A percentile compares a stretch with the other conserved stretches of the same genome.
Conservation (phyloP, 2,329 filamentous ascomycete species). For the Colletotrichum graminicola region DNA sequence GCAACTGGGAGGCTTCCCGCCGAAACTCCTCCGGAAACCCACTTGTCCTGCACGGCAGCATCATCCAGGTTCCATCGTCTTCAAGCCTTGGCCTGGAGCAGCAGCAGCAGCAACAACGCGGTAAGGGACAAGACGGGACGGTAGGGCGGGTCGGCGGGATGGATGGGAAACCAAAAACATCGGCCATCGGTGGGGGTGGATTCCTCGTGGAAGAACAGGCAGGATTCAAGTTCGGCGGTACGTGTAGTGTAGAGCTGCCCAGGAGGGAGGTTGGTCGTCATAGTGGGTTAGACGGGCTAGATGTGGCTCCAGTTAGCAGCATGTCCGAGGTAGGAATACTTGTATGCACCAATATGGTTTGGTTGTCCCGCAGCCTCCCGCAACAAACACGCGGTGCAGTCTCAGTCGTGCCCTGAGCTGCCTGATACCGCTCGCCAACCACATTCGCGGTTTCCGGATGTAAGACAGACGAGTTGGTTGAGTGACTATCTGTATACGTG, state of each 20-base stretch:
- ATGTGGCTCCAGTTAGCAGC: conserved; percentile 28
- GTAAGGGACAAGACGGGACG: conserved; percentile 3
- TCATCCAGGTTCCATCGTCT: conserved; percentile 26
- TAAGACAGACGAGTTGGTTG: background rate
- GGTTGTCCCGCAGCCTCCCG: background rate
- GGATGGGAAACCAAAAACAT: background rate
- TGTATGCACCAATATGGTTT: background rate
- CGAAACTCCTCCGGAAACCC: background rate
- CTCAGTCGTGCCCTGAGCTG: background rate
- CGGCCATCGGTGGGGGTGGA: background rate
- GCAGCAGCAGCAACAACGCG: background rate
- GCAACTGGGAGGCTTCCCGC: background rate
- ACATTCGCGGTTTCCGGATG: background rate
- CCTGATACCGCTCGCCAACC: background rate
- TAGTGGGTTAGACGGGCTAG: conserved; percentile 26
- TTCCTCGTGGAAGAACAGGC: conserved; percentile 1
- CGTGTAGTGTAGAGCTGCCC: conserved; percentile 30
- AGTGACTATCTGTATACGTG: no score
- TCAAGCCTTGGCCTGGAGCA: background rate
- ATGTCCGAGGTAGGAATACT: background rate
- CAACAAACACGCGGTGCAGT: background rate
- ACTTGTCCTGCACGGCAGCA: conserved; percentile 28
- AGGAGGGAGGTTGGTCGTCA: conserved; percentile 24
- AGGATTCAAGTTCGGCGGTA: conserved; percentile 15
- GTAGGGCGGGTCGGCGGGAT: background rate